These are phyloP conservation scores for Collybia sordida DNA, from an alignment of 768 basidiomycete species.

Conservation along the genomic window DNA sequence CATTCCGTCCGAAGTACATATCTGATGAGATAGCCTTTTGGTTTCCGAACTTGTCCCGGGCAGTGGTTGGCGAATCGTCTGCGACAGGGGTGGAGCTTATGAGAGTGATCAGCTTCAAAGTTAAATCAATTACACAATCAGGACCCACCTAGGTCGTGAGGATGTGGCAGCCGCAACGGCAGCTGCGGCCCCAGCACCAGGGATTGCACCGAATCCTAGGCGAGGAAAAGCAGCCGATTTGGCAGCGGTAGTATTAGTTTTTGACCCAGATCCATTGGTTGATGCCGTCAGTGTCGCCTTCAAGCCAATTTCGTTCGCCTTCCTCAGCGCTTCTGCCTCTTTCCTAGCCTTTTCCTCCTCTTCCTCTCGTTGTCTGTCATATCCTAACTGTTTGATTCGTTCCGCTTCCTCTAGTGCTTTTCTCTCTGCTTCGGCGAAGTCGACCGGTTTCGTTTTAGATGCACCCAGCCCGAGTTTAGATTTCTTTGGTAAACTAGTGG, in stretches of 20 bases:
- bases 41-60: conserved; percentile 85
- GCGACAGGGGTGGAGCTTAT: conserved; percentile 22
- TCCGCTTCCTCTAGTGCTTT: conserved; percentile 92
- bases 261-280: conserved; percentile 11
- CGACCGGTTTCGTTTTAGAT: conserved; percentile 80
- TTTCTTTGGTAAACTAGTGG: conserved; percentile 48
- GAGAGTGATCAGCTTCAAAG: conserved; percentile 3
- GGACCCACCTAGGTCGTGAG: conserved; percentile 9
- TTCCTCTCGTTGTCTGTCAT: conserved; percentile 83
- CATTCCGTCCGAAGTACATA: conserved; percentile 91
- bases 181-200: conserved; percentile 55
- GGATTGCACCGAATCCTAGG: conserved; percentile 84
- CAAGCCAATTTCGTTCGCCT: conserved; percentile 36
- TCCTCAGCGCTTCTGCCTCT: conserved; percentile 53
- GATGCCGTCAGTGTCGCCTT: conserved; percentile 26
- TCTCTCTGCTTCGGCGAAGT: conserved; percentile 93
- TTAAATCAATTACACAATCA: not conserved
- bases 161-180: conserved; percentile 40
- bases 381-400: conserved; percentile 87
- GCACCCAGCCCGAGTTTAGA: conserved; percentile 83
- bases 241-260: conserved; percentile 13
- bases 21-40: conserved; percentile 98
- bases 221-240: conserved; percentile 56
- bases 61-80: conserved; percentile 72
- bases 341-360: conserved; percentile 74